Evolutionary conservation across 2,329 filamentous ascomycete genomes (phyloP), one percentile per base, ranked within the genome.

Genomic region (Cryphonectria parasitica): DNA sequence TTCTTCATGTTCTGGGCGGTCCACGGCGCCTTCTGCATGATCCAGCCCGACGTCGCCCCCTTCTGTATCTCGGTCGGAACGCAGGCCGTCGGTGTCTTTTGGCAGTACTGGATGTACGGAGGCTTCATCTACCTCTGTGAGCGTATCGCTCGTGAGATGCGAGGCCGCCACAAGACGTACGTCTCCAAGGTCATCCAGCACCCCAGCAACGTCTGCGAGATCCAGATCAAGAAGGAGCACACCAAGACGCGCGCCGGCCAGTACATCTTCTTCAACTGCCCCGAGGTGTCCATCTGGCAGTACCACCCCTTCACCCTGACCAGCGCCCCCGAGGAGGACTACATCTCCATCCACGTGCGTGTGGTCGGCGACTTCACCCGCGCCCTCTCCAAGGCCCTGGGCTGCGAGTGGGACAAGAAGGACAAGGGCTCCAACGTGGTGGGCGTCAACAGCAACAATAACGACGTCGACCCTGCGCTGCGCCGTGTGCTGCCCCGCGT

Each of bases 1-100:
- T 96, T 96, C 86, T 96, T 96, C 84, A 85, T 95, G 75, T 95
- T 96, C 85, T 96, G 93, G 92, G 90, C 92, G n/a, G 88, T 95
- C 76, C 93, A 97, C 81, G 93, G 93, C 71, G 91, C 92, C 36
- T 96, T 94, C 83, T 95, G 93, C 82, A 95, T 96, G 93, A 95
- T 95, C 77, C 92, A 93, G 80, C 90, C 92, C 67, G 93, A 96
- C 78, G 88, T 92, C 73, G 91, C 91, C 7, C 92, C 93, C 1
- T 95, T 92, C 79, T 95, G 93, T 81, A 85, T 88, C 69, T 90
- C 90, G 70, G 84, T 93, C 72, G 89, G 89, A 73, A 83, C 87
- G 13, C 84, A 87, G 36, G 88, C 89, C 41, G 85, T 91, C 72
- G 93, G 92, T 76, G 92, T 95, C 68, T 96, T 97, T 80, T 96